phyloP scores from a whole-genome alignment of 2,329 filamentous ascomycete species.

The Verticillium longisporum region DNA sequence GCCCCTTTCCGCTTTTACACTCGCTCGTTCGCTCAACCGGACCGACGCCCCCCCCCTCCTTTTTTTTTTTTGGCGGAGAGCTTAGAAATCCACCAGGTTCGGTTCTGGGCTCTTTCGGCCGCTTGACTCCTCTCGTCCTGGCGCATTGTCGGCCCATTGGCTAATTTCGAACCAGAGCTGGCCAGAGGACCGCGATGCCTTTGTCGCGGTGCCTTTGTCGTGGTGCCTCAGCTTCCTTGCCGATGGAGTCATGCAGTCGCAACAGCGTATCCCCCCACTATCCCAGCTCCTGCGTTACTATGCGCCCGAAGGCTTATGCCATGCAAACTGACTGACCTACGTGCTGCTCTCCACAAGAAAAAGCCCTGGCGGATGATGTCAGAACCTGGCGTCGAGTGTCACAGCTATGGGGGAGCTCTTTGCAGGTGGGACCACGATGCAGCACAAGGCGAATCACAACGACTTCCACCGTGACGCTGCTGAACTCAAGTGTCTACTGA shows the following conservation, averaged over 20 bases:
- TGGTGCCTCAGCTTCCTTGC: background rate
- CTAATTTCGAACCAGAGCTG: background rate
- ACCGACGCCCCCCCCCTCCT: background rate
- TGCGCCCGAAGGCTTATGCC: background rate
- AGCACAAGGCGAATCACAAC: background rate
- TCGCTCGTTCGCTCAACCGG: background rate
- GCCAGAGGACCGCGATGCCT: background rate
- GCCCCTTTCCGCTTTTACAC: background rate
- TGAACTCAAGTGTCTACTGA: background rate
- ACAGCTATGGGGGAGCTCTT: background rate
- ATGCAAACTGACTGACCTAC: background rate
- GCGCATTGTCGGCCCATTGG: background rate
- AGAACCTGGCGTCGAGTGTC: background rate
- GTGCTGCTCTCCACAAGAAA: background rate
- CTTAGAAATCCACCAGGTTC: background rate
- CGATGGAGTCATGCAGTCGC: background rate
- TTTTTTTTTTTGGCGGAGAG: background rate
- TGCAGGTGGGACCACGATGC: background rate
- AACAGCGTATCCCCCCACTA: background rate
- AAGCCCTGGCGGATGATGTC: background rate
- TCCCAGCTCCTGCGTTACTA: background rate
- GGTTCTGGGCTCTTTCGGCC: background rate
- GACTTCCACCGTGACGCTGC: background rate
- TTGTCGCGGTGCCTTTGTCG: background rate
- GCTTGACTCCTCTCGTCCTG: background rate